Evolutionary conservation across 768 basidiomycete genomes (phyloP), one percentile per base, ranked within the genome.

Genomic region (Antrodiella citrinella): DNA sequence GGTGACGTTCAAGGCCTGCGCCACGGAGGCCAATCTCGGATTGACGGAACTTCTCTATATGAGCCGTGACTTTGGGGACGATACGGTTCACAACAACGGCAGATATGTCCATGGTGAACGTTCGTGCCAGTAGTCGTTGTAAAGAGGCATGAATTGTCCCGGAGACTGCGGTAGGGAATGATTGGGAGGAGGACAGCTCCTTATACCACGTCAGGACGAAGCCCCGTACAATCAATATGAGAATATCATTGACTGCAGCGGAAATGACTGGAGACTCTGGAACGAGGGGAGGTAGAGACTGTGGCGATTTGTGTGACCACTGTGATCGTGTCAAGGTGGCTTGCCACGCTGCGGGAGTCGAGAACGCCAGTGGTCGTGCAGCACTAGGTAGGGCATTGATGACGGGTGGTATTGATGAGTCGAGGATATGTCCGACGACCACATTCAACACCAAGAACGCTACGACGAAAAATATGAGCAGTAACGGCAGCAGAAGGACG

Each of bases 271-370:
- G 78, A 35, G 79, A 79, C 21, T 78, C 72, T 23, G 84, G 82
- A 57, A 76, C 75, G 18, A 93, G 66, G 5, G 83, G 78, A 1
- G 84, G 74, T 18, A 86, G 71, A n/a, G 79, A 70, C 59, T 82
- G 81, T 0, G 84, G 80, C 3, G 81, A 69, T 51, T 74, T 79
- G 56, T 84, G 80, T 2, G 88, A 88, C 93, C 92, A 95, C 65
- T 86, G 82, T n/a, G 89, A 89, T 25, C 92, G 81, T 42, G 80
- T 91, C 46, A 89, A 72, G 44, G 91, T 86, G 0, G 85, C 91
- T 60, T 93, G 89, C 93, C 93, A 96, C 25, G 92, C 93, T 50
- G 93, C 91, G 21, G 91, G 90, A 2, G 91, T 91, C 3, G 91
- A 90, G 71, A 96, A 95, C 2, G 80, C 77, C 44, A 93, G 74